Evolutionary conservation across 495 filamentous ascomycete species (phyloP), one percentile per base, ranked within the genome.

Genomic region (Aspergillus incahuasiensis): DNA sequence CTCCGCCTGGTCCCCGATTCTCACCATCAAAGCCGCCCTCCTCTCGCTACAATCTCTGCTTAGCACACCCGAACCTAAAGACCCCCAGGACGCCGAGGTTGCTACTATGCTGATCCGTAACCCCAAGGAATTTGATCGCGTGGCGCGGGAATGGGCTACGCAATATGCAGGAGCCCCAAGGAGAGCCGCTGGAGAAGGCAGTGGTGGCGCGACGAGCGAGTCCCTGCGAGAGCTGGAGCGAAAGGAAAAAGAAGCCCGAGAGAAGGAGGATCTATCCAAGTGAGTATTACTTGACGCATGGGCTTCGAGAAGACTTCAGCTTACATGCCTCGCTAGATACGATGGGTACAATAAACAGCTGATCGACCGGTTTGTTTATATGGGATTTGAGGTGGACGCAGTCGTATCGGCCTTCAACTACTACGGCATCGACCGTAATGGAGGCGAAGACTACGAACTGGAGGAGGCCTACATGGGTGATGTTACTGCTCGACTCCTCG

Each of bases 1-100:
- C 12, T 75, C 82, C 30, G 89, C 87, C 56, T 98, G 94, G 94
- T 94, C 91, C 6, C 94, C 94, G 0, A 91, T 97, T 13, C 81
- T 96, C 43, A 98, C 92, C 1, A 91, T 98, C 67, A 97, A 97
- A 74, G 94, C 90, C 46, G 89, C 95, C 25, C 82, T 98, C 22
- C 80, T 97, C 50, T 96, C 92, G 13, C 76, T 98, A 16, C 92
- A 97, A 68, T 92, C 89, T 42, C 84, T 98, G 11, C 88, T 98
- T 62, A 90, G 87, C 73, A 88, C 88, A 9, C 94, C 94, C 1
- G 94, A 98, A 71, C 94, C 94, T 7, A 94, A 92, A 59, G 94
- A 98, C 63, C 94, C 94, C 2, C 94, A 98, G 71, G 94, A 98
- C 68, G 91, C 91, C 34, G 92, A 97, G 70, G 94, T 97, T 3